Evolutionary conservation across 768 basidiomycete genomes (phyloP).

Genomic region (Crucibulum laeve): DNA sequence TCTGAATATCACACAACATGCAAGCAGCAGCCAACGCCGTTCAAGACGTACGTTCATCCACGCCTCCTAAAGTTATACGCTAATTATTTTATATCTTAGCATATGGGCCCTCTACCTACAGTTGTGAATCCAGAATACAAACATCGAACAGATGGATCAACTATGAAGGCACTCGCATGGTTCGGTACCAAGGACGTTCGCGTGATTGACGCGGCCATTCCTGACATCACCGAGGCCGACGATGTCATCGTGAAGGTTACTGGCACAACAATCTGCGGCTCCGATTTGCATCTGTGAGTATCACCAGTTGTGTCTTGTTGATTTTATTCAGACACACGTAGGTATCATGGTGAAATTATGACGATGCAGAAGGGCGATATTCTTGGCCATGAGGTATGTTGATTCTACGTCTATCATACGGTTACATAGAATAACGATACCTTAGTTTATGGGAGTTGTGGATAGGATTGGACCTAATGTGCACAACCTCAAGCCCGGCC

Average conservation of each 20-base stretch:
- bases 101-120: slow-evolving; percentile 34
- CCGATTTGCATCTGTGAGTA: slow-evolving; percentile 51
- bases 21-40: slow-evolving; percentile 25
- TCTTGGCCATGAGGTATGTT: slow-evolving; percentile 61
- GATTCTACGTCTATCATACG: not conserved
- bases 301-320: not conserved
- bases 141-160: slow-evolving; percentile 42
- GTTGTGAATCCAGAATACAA: slow-evolving; percentile 41
- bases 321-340: slow-evolving; percentile 3
- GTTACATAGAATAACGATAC: not conserved
- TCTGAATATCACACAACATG: slow-evolving; percentile 13
- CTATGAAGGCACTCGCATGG: slow-evolving; percentile 70
- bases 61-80: not conserved
- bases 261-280: slow-evolving; percentile 71
- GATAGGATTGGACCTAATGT: slow-evolving; percentile 64
- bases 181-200: slow-evolving; percentile 50
- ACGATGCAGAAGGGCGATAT: slow-evolving; percentile 71
- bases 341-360: slow-evolving; percentile 65
- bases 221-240: slow-evolving; percentile 64
- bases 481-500: slow-evolving; percentile 53
- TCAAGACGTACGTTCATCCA: slow-evolving; percentile 17
- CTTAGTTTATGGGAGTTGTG: slow-evolving; percentile 63
- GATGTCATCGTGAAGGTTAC: slow-evolving; percentile 76
- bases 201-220: slow-evolving; percentile 32
- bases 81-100: slow-evolving; percentile 13